Evolutionary conservation across 441 rosid genomes (phyloP).

Genomic region (Arabidopsis lyrata): DNA sequence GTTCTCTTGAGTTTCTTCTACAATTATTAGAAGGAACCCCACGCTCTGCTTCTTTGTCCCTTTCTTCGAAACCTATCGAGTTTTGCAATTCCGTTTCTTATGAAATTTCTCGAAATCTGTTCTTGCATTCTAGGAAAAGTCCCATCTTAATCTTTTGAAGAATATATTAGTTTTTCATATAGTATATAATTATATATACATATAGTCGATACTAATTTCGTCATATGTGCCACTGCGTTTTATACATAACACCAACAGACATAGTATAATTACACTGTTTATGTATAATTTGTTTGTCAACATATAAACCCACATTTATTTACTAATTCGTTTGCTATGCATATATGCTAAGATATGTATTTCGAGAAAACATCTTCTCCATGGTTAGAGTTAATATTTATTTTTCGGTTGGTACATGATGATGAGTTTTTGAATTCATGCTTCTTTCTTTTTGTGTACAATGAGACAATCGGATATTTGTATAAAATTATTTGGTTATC

Average conservation of each 20-base stretch:
- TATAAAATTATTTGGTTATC: conserved; percentile 13
- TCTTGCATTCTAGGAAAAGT: conserved; percentile 36
- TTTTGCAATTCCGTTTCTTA: conserved; percentile 25
- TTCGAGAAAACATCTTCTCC: neutral
- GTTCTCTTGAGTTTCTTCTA: conserved; percentile 38
- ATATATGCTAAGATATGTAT: neutral
- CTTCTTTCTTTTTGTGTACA: neutral
- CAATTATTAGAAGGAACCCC: conserved; percentile 41
- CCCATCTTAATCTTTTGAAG: conserved; percentile 8
- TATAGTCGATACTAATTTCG: neutral
- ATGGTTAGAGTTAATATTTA: neutral
- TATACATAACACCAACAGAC: neutral
- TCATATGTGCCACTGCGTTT: neutral
- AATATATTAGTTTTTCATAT: neutral
- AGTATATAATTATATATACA: neutral
- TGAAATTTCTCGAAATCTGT: conserved; percentile 37
- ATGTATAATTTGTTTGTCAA: neutral
- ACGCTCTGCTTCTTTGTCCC: conserved; percentile 45
- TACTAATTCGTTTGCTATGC: conserved; percentile 8
- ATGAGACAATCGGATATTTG: neutral
- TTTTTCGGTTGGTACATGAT: neutral
- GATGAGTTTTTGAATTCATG: conserved; percentile 10
- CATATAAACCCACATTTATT: neutral
- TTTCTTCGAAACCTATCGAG: conserved; percentile 25
- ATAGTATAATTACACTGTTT: neutral